phyloP scores from a whole-genome alignment of 2,329 filamentous ascomycete species.

The Trichoderma oligosporum region DNA sequence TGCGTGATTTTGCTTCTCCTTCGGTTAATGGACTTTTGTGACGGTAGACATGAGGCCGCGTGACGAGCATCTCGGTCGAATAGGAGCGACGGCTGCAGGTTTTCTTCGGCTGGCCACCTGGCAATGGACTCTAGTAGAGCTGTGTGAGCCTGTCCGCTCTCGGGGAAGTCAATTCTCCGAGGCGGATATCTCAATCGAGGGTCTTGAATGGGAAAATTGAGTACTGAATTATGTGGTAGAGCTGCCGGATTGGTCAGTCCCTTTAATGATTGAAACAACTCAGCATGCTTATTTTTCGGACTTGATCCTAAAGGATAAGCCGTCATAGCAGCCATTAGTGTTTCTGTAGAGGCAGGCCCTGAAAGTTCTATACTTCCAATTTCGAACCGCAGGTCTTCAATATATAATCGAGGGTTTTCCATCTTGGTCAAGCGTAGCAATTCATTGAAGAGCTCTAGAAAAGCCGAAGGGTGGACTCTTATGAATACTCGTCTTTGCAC shows the following conservation, averaged over 20 bases:
- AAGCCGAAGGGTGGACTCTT: slow-evolving; percentile 78
- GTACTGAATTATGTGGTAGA: slow-evolving; percentile 64
- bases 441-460: slow-evolving; percentile 64
- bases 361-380: slow-evolving; percentile 57
- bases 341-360: slow-evolving; percentile 72
- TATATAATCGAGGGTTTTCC: slow-evolving; percentile 57
- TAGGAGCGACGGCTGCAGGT: slow-evolving; percentile 48
- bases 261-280: slow-evolving; percentile 49
- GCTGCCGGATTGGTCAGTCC: slow-evolving; percentile 65
- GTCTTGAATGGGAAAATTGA: slow-evolving; percentile 72
- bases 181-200: slow-evolving; percentile 78
- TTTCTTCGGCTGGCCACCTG: slow-evolving; percentile 62
- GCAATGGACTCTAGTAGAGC: slow-evolving; percentile 59
- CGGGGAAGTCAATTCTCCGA: slow-evolving; percentile 45
- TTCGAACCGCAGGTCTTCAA: slow-evolving; percentile 69
- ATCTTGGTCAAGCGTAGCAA: slow-evolving; percentile 55
- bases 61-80: slow-evolving; percentile 67
- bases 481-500: slow-evolving; percentile 55
- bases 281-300: slow-evolving; percentile 38
- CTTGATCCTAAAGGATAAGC: slow-evolving; percentile 40
- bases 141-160: slow-evolving; percentile 35
- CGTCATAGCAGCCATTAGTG: slow-evolving; percentile 65
- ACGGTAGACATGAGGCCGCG: slow-evolving; percentile 61
- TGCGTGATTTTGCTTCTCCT: slow-evolving; percentile 62
- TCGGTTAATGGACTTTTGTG: slow-evolving; percentile 77